These are phyloP conservation scores for Rutstroemia sp. DNA, from an alignment of 2,329 filamentous ascomycete species.

Conservation along the genomic window DNA sequence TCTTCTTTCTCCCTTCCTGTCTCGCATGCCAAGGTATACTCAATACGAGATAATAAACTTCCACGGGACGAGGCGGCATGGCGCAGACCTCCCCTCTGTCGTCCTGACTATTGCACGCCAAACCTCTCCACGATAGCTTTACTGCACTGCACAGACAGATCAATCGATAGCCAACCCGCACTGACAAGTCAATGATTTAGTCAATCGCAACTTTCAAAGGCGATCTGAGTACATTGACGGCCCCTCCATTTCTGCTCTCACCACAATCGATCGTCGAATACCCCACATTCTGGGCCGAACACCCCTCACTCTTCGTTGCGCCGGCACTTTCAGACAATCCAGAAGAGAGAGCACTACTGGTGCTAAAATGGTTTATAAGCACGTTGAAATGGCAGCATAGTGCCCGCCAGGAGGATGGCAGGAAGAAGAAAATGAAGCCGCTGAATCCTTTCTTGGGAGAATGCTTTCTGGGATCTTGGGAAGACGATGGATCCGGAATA, in stretches of 20 bases:
- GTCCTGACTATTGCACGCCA: too few relatives aligned
- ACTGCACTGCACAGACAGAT: background rate
- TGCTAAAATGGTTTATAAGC: slow-evolving; percentile 74
- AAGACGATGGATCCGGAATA: slow-evolving; percentile 49
- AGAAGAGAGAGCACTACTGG: slow-evolving; percentile 32
- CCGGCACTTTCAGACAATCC: slow-evolving; percentile 72
- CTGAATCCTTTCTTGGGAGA: slow-evolving; percentile 93
- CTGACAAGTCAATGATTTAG: slow-evolving; percentile 23
- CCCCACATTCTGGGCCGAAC: slow-evolving; percentile 75
- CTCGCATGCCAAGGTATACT: background rate
- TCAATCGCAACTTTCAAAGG: slow-evolving; percentile 78
- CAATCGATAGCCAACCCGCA: background rate
- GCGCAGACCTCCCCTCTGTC: background rate
- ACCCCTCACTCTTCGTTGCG: slow-evolving; percentile 70
- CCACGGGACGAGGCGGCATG: background rate
- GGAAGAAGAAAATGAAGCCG: slow-evolving; percentile 88
- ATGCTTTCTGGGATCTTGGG: slow-evolving; percentile 86
- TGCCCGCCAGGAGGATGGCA: slow-evolving; percentile 55
- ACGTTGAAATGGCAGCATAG: slow-evolving; percentile 82
- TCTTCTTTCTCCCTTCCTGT: background rate
- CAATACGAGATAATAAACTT: background rate
- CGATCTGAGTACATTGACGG: slow-evolving; percentile 71
- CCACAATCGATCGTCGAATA: slow-evolving; percentile 73
- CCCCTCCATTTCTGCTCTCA: slow-evolving; percentile 77
- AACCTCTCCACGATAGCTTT: background rate